A percentile compares a stretch with the other conserved stretches of the same genome.
Conservation (phyloP, 768 basidiomycete genomes). For the Serendipita vermifera region DNA sequence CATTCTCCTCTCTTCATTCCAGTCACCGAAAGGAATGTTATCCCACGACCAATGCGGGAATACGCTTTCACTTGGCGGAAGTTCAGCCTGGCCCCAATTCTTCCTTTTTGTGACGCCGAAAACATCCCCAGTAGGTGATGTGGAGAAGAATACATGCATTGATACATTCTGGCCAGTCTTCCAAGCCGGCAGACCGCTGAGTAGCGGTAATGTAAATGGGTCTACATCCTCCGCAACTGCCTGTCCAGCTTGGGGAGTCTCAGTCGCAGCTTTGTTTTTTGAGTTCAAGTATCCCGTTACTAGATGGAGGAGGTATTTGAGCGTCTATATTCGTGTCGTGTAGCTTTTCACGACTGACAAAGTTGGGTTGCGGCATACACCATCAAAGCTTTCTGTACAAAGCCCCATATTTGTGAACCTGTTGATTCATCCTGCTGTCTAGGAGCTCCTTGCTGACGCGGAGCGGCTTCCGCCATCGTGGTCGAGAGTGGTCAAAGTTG, state of each 20-base stretch:
- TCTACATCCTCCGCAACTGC: not conserved
- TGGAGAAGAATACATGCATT: conserved; percentile 64
- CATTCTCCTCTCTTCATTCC: conserved; percentile 44
- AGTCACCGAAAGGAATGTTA: conserved; percentile 64
- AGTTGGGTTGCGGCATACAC: conserved; percentile 11
- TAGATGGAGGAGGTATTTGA: not conserved
- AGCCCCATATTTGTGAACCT: conserved; percentile 9
- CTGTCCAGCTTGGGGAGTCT: not conserved
- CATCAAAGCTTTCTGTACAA: conserved; percentile 9
- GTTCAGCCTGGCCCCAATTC: conserved; percentile 37
- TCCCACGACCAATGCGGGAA: conserved; percentile 65
- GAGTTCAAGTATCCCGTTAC: not conserved
- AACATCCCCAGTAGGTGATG: conserved; percentile 46
- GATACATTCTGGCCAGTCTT: conserved; percentile 9
- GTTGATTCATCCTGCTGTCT: conserved; percentile 1
- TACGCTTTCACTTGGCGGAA: conserved; percentile 29
- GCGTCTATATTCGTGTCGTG: too few relatives aligned
- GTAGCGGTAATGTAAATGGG: not conserved
- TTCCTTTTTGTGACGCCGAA: conserved; percentile 36
- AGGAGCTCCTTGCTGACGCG: not conserved
- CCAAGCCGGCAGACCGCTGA: not conserved
- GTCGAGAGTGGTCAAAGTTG: too few relatives aligned
- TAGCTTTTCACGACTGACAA: not conserved
- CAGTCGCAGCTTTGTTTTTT: not conserved
- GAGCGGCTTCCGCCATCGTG: too few relatives aligned